Evolutionary conservation across 257 asterid genomes (phyloP).

Genomic region (Solanum clarkiae): DNA sequence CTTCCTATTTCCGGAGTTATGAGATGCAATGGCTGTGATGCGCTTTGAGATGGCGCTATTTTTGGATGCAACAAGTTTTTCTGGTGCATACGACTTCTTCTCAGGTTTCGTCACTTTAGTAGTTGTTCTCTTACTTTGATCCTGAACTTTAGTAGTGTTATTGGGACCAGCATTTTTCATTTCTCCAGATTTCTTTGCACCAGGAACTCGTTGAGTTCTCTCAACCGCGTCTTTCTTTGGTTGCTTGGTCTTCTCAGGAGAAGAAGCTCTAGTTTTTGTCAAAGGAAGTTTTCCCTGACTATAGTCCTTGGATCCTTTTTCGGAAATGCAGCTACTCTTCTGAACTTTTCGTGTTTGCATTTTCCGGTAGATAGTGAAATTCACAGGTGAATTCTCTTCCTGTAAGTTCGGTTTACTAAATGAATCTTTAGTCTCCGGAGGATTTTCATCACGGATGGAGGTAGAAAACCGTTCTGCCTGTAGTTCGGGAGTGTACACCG

Average conservation of each 20-base stretch:
- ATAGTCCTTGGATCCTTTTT: background rate
- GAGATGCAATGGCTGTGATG: background rate
- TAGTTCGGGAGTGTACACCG: background rate
- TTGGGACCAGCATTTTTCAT: background rate
- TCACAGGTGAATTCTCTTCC: background rate
- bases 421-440: background rate
- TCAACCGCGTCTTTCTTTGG: background rate
- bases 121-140: background rate
- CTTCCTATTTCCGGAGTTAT: constrained; percentile 18
- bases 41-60: background rate
- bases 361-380: background rate
- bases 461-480: constrained; percentile 1
- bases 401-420: background rate
- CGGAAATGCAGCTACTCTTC: background rate
- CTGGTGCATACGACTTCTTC: constrained; percentile 10
- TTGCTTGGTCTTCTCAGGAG: background rate
- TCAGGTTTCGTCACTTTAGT: constrained; percentile 1
- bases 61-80: background rate
- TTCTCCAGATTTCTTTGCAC: background rate
- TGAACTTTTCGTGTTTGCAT: background rate
- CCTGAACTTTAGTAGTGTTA: background rate
- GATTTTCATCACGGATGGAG: background rate
- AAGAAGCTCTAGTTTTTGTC: background rate
- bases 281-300: background rate
- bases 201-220: background rate